Percentiles rank a stretch among this genome's conserved stretches.
These are phyloP conservation scores for Ophiostoma angusticollis DNA, from an alignment of 2,329 filamentous ascomycete species.

Conservation along the genomic window DNA sequence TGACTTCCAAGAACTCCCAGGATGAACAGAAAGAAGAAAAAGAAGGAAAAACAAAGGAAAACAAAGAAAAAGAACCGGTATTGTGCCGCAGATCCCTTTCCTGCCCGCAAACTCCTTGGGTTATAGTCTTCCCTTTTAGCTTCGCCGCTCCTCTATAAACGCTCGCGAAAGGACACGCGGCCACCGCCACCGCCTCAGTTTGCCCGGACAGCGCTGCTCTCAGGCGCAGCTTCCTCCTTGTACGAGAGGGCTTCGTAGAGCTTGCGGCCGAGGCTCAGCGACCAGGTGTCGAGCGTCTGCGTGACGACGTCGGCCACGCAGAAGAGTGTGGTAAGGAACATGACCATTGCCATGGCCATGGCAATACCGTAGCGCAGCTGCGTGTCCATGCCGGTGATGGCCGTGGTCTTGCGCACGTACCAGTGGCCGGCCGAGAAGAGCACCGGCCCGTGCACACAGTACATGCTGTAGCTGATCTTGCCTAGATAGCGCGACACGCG, in stretches of 20 bases:
- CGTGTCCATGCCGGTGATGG: constrained; percentile 33
- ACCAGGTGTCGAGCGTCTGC: constrained; percentile 41
- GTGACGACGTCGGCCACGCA: constrained; percentile 46
- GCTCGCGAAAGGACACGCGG: no score
- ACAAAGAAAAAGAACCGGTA: background rate
- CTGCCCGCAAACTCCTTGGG: no score
- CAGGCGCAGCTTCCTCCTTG: no score
- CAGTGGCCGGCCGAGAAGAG: constrained; percentile 39
- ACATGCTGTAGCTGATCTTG: constrained; percentile 46
- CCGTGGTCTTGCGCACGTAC: constrained; percentile 5
- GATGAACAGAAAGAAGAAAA: background rate
- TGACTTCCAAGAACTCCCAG: no score
- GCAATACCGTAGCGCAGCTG: constrained; percentile 30
- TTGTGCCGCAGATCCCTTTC: no score
- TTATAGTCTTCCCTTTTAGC: background rate
- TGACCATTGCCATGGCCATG: constrained; percentile 31
- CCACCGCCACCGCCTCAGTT: background rate
- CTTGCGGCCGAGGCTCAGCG: constrained; percentile 43
- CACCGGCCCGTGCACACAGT: constrained; percentile 47
- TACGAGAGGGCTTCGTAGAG: constrained; percentile 29
- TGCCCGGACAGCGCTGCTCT: no score
- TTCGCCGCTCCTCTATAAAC: no score
- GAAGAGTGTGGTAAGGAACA: constrained; percentile 37
- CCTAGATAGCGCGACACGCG: constrained; percentile 34
- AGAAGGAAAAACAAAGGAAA: background rate